phyloP scores from a whole-genome alignment of 495 filamentous ascomycete genomes.

The Stereocaulon alpinum region DNA sequence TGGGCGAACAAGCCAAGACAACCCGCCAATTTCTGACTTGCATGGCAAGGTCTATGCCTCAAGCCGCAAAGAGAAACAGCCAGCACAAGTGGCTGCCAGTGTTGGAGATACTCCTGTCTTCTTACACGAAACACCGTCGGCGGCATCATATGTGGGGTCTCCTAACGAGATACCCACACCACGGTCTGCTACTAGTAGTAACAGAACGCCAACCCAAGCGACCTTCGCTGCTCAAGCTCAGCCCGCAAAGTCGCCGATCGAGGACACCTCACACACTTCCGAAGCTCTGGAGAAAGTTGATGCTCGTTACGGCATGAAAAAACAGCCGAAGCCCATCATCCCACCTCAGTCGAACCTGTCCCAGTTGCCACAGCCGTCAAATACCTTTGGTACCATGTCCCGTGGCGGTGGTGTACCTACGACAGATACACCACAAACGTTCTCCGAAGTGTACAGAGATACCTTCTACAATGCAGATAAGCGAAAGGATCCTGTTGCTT shows the following conservation, averaged over 20 bases:
- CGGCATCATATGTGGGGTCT: constrained; percentile 4
- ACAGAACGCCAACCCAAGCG: constrained; percentile 19
- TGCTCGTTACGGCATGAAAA: background rate
- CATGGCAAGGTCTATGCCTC: background rate
- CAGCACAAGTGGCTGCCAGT: background rate
- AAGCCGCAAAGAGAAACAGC: background rate
- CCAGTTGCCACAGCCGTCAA: background rate
- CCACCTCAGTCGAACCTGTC: background rate
- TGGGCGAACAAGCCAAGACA: constrained; percentile 2
- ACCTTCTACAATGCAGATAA: constrained; percentile 3
- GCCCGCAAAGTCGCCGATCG: background rate
- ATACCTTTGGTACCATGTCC: background rate
- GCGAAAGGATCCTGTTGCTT: background rate
- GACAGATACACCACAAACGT: background rate
- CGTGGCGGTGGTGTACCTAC: background rate
- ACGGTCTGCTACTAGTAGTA: constrained; percentile 15
- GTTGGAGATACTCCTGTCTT: constrained; percentile 2
- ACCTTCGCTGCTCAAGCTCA: constrained; percentile 12
- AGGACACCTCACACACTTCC: too few relatives aligned
- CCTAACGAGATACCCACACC: constrained; percentile 14
- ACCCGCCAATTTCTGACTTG: constrained; percentile 6
- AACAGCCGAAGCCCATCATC: background rate
- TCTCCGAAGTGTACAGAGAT: constrained; percentile 8
- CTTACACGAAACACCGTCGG: background rate
- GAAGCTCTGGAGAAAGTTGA: background rate